phyloP scores from a whole-genome alignment of 768 basidiomycete genomes.

The Suillus variegatus region DNA sequence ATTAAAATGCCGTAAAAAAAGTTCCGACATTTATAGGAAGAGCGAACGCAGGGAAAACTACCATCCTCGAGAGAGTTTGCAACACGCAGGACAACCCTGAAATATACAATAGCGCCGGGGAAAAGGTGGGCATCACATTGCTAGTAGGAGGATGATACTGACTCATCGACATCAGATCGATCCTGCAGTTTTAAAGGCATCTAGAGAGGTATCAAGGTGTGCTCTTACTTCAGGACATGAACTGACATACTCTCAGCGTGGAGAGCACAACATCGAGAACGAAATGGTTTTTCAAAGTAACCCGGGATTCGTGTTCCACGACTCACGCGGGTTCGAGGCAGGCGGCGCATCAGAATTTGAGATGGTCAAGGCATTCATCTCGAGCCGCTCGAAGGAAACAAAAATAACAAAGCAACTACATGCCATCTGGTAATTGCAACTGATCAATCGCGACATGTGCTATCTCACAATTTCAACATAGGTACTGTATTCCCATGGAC shows the following conservation, averaged over 20 bases:
- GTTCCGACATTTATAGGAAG: too few relatives aligned
- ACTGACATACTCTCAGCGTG: background rate
- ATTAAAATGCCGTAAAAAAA: too few relatives aligned
- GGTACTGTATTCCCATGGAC: slow-evolving; percentile 41
- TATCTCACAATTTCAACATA: slow-evolving; percentile 14
- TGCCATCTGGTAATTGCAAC: slow-evolving; percentile 38
- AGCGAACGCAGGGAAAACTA: slow-evolving; percentile 44
- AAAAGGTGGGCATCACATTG: slow-evolving; percentile 13
- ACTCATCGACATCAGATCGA: slow-evolving; percentile 6
- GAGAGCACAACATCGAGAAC: too few relatives aligned
- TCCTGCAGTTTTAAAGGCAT: background rate
- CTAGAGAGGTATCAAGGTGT: background rate
- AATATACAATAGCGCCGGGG: slow-evolving; percentile 24
- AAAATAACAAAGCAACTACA: slow-evolving; percentile 30
- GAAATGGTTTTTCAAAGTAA: too few relatives aligned
- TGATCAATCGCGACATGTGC: background rate
- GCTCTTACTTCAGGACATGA: background rate
- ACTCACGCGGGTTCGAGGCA: too few relatives aligned
- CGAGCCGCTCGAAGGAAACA: too few relatives aligned
- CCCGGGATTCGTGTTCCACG: too few relatives aligned
- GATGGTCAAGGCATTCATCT: too few relatives aligned
- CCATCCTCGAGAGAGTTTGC: slow-evolving; percentile 40
- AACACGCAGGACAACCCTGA: slow-evolving; percentile 33
- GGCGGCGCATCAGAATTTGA: too few relatives aligned
- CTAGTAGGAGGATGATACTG: background rate